These are phyloP conservation scores for Fusarium nisikadoi DNA, from an alignment of 2,329 filamentous ascomycete species.

Conservation along the genomic window DNA sequence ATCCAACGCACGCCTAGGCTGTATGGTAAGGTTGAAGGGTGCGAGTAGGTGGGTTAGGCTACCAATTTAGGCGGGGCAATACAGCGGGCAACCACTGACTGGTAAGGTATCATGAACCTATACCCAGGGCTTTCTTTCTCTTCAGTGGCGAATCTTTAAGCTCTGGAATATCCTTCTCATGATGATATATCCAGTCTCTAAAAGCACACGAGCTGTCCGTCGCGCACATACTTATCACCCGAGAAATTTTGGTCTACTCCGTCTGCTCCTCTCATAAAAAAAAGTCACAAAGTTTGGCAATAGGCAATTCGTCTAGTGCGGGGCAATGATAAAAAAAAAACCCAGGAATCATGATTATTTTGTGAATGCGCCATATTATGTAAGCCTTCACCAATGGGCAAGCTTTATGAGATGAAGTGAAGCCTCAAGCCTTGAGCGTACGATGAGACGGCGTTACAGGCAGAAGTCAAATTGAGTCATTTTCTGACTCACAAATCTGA, in stretches of 20 bases:
- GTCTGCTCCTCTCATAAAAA: background rate
- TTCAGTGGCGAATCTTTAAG: conserved; percentile 42
- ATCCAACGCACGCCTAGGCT: conserved; percentile 19
- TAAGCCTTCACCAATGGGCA: conserved; percentile 31
- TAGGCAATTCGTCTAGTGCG: conserved; percentile 18
- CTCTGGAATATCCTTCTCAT: conserved; percentile 24
- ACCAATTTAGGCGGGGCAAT: conserved; percentile 40
- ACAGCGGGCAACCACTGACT: conserved; percentile 11
- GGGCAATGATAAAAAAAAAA: conserved; percentile 7
- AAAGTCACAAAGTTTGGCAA: background rate
- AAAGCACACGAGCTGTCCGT: background rate
- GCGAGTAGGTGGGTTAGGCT: conserved; percentile 26
- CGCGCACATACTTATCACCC: background rate
- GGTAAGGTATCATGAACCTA: background rate
- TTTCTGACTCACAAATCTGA: background rate
- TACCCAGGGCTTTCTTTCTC: conserved; percentile 3
- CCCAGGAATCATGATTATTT: conserved; percentile 29
- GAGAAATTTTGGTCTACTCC: background rate
- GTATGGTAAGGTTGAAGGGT: conserved; percentile 19
- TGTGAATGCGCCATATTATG: conserved; percentile 47
- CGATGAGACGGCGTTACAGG: background rate
- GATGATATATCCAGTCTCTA: conserved; percentile 35
- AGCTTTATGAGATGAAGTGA: background rate
- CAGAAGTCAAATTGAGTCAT: background rate
- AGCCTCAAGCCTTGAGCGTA: background rate